phyloP scores from a whole-genome alignment of 1,284 basidiomycete genomes.

The Taiwanofungus camphoratus region DNA sequence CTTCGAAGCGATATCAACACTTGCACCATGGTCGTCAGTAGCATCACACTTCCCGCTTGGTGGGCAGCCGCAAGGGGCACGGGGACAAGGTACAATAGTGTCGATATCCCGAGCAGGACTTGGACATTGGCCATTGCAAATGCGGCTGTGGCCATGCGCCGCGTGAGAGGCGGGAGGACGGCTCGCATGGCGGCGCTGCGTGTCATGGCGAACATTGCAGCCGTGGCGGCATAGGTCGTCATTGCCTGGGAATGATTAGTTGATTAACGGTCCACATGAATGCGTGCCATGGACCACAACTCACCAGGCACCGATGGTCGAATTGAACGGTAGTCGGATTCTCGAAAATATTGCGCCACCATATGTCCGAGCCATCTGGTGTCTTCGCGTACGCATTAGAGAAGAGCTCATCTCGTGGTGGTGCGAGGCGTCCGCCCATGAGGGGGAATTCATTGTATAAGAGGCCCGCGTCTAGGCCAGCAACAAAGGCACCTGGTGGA shows the following conservation, averaged over 20 bases:
- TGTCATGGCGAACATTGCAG: conserved; percentile 57
- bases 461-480: conserved; percentile 94
- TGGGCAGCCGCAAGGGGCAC: conserved; percentile 89
- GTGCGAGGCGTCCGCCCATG: conserved; percentile 88
- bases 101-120: conserved; percentile 86
- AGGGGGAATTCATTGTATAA: conserved; percentile 97
- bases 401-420: conserved; percentile 83
- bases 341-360: conserved; percentile 94
- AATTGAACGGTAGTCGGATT: conserved; percentile 99
- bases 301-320: conserved; percentile 86
- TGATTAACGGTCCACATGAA: background rate
- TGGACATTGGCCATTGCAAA: conserved; percentile 86
- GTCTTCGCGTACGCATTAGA: conserved; percentile 69
- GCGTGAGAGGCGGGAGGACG: conserved; percentile 63
- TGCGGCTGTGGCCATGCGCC: conserved; percentile 58
- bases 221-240: conserved; percentile 73
- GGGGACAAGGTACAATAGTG: conserved; percentile 91
- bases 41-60: conserved; percentile 88
- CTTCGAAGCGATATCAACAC: conserved; percentile 68
- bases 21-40: conserved; percentile 84
- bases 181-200: conserved; percentile 49
- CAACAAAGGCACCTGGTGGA: conserved; percentile 86
- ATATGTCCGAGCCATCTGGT: conserved; percentile 65
- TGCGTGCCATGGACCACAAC: conserved; percentile 25
- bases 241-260: conserved; percentile 52